phyloP scores from a whole-genome alignment of 1,284 basidiomycete genomes.

The Fomitopsis palustris region DNA sequence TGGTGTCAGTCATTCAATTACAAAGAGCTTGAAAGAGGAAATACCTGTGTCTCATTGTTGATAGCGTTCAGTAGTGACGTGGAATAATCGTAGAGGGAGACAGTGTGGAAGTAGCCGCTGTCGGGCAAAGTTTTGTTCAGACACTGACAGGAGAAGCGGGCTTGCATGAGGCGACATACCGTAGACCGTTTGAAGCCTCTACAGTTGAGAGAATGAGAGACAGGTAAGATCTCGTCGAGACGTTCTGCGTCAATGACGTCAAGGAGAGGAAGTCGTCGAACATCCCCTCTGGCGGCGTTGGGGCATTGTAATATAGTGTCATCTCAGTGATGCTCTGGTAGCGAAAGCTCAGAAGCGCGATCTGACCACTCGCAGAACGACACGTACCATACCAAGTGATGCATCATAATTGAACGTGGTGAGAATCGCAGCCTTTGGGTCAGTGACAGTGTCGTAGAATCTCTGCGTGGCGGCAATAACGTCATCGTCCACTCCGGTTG shows the following conservation, averaged over 20 bases:
- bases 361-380: background rate
- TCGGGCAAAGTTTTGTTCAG: background rate
- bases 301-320: constrained; percentile 41
- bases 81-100: constrained; percentile 40
- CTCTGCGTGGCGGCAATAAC: constrained; percentile 44
- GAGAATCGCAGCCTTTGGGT: constrained; percentile 59
- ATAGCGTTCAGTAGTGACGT: constrained; percentile 42
- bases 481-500: constrained; percentile 30
- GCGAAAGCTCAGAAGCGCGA: background rate
- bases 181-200: constrained; percentile 34
- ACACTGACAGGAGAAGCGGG: background rate
- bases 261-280: constrained; percentile 41
- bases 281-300: constrained; percentile 35
- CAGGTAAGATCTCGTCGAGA: constrained; percentile 34
- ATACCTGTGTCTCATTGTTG: constrained; percentile 45
- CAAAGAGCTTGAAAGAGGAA: constrained; percentile 9
- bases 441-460: constrained; percentile 44
- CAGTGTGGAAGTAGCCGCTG: constrained; percentile 48
- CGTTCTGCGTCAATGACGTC: constrained; percentile 22
- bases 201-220: constrained; percentile 38
- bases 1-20: background rate
- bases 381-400: constrained; percentile 33
- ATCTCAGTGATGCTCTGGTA: constrained; percentile 20
- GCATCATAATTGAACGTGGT: constrained; percentile 46
- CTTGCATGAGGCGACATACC: constrained; percentile 29